Conservation (phyloP, 1,284 basidiomycete species). For the Dichomitus squalens region DNA sequence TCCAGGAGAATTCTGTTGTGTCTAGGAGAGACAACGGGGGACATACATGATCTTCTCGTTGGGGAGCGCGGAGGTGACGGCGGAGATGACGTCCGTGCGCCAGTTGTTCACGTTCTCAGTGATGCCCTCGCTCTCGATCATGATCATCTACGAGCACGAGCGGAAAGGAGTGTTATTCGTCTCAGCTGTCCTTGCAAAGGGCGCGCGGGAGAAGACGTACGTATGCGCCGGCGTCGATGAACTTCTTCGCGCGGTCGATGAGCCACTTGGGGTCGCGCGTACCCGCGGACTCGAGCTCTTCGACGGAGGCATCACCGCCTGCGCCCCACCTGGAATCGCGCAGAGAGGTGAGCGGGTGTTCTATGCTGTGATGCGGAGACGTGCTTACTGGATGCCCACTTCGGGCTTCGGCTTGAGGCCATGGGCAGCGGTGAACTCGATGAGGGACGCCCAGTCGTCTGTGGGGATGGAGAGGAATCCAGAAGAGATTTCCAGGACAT, state of each 20-base stretch:
- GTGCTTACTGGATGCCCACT: slow-evolving; percentile 39
- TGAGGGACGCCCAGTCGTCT: slow-evolving; percentile 44
- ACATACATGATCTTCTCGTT: slow-evolving; percentile 46
- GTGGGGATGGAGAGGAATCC: slow-evolving; percentile 50
- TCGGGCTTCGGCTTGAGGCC: slow-evolving; percentile 50
- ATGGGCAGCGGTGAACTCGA: slow-evolving; percentile 43
- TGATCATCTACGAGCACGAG: slow-evolving; percentile 38
- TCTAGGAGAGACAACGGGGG: background rate
- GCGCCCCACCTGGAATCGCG: slow-evolving; percentile 39
- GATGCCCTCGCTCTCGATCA: slow-evolving; percentile 52
- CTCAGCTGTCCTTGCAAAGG: no score
- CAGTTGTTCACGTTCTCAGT: slow-evolving; percentile 48
- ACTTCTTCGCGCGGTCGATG: slow-evolving; percentile 44
- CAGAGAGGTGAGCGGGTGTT: background rate
- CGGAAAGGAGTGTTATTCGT: background rate
- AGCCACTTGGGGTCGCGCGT: slow-evolving; percentile 47
- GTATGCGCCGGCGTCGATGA: slow-evolving; percentile 45
- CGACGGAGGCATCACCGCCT: slow-evolving; percentile 42
- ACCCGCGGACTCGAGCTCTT: slow-evolving; percentile 44
- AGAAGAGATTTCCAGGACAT: slow-evolving; percentile 47
- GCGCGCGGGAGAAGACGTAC: slow-evolving; percentile 14
- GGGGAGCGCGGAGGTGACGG: slow-evolving; percentile 43
- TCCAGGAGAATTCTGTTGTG: background rate
- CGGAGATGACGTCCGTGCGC: slow-evolving; percentile 48
- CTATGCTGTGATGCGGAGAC: background rate